These are phyloP conservation scores for Hyaloscypha hepaticicola DNA, from an alignment of 495 filamentous ascomycete genomes.

Conservation along the genomic window DNA sequence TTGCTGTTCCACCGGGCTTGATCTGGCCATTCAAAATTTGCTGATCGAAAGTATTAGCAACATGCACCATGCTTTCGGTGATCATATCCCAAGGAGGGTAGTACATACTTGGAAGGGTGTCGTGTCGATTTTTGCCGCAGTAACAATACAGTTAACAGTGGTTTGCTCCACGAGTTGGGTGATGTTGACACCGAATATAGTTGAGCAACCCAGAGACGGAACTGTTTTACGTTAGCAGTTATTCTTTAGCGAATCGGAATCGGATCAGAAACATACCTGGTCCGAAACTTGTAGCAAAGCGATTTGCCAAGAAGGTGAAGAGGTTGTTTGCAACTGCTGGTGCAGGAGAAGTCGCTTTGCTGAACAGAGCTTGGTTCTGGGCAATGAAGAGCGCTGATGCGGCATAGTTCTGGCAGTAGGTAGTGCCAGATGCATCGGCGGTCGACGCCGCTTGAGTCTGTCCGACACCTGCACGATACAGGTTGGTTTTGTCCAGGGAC, in stretches of 20 bases:
- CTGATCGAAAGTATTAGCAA: not conserved
- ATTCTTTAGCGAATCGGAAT: not conserved
- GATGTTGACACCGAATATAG: not conserved
- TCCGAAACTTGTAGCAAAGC: constrained; percentile 7
- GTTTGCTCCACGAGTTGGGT: not conserved
- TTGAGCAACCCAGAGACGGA: not conserved
- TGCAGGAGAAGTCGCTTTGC: not conserved
- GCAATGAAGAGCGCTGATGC: constrained; percentile 5
- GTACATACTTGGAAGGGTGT: not conserved
- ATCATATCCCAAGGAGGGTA: not conserved
- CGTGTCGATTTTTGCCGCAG: not conserved
- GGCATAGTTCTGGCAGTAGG: constrained; percentile 4
- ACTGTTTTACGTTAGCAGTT: not conserved
- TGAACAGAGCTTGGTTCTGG: not conserved
- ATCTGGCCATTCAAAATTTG: not conserved
- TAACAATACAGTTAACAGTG: not conserved
- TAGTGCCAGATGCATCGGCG: constrained; percentile 4
- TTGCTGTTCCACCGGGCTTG: not conserved
- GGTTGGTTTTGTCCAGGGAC: constrained; percentile 6
- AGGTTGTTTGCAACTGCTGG: constrained; percentile 1
- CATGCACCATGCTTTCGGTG: not conserved
- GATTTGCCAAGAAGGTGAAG: constrained; percentile 8
- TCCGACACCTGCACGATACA: constrained; percentile 5
- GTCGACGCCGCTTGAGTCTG: not conserved
- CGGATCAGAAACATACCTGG: not conserved